Conservation (phyloP, 2,329 filamentous ascomycete genomes). For the Exophiala calicioides region DNA sequence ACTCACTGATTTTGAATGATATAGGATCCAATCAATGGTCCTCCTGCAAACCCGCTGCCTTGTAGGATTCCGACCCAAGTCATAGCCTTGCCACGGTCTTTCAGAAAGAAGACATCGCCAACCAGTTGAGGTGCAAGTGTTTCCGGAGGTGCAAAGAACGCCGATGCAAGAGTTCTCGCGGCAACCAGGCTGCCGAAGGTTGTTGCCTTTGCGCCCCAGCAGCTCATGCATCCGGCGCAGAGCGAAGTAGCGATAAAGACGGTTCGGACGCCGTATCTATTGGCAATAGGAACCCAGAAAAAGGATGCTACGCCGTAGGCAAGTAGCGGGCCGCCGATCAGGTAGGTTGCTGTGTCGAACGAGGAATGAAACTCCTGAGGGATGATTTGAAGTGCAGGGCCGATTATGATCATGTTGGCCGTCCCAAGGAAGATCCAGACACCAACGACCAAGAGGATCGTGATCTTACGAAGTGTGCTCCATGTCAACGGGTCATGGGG, state of each 20-base stretch:
- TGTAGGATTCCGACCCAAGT: slow-evolving; percentile 19
- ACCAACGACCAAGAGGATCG: slow-evolving; percentile 15
- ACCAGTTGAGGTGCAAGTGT: slow-evolving; percentile 19
- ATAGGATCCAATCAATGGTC: slow-evolving; percentile 14
- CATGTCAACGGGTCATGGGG: slow-evolving; percentile 18
- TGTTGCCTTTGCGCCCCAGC: slow-evolving; percentile 30
- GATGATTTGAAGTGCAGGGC: slow-evolving; percentile 22
- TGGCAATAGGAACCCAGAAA: slow-evolving; percentile 35
- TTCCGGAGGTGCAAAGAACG: slow-evolving; percentile 19
- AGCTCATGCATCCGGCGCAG: slow-evolving; percentile 33
- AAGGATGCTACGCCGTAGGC: slow-evolving; percentile 24
- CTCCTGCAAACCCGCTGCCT: slow-evolving; percentile 15
- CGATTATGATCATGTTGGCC: slow-evolving; percentile 26
- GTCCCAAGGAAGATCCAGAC: slow-evolving; percentile 22
- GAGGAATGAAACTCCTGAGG: slow-evolving; percentile 20
- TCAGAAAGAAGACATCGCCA: slow-evolving; percentile 18
- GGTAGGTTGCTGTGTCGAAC: slow-evolving; percentile 18
- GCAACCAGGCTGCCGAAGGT: slow-evolving; percentile 21
- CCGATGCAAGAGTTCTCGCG: slow-evolving; percentile 16
- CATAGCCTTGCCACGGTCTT: slow-evolving; percentile 19
- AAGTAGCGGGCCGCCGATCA: slow-evolving; percentile 15
- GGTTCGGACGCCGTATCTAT: slow-evolving; percentile 38
- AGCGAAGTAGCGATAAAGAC: slow-evolving; percentile 35
- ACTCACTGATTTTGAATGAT: slow-evolving; percentile 16
- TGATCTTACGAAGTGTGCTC: slow-evolving; percentile 10